Evolutionary conservation across 2,329 filamentous ascomycete genomes (phyloP).

Genomic region (Penicillium psychrosexuale): DNA sequence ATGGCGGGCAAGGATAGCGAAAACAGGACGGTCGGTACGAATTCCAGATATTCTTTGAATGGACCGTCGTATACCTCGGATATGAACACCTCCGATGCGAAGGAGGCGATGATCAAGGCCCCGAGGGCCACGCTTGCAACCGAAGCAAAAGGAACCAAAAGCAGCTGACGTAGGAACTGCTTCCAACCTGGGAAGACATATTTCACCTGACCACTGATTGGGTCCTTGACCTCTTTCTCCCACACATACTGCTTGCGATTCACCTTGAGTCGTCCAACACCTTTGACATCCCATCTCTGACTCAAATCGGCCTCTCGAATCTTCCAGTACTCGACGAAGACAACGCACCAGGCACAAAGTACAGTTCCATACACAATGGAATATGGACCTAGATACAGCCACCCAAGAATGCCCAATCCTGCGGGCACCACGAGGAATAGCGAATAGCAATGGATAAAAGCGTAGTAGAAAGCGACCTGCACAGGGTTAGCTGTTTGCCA

Average conservation of each 20-base stretch:
- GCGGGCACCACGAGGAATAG: slow-evolving; percentile 80
- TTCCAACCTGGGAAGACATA: slow-evolving; percentile 73
- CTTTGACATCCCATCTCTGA: slow-evolving; percentile 83
- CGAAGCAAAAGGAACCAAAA: slow-evolving; percentile 82
- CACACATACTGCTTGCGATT: slow-evolving; percentile 74
- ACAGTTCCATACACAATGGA: slow-evolving; percentile 75
- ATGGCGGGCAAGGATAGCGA: slow-evolving; percentile 77
- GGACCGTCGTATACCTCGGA: slow-evolving; percentile 89
- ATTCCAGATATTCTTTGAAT: slow-evolving; percentile 77
- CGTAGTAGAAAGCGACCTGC: slow-evolving; percentile 88
- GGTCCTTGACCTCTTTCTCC: slow-evolving; percentile 73
- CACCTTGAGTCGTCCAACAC: slow-evolving; percentile 76
- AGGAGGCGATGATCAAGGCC: slow-evolving; percentile 77
- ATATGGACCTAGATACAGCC: slow-evolving; percentile 80
- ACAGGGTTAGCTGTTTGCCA: not conserved
- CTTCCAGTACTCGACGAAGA: slow-evolving; percentile 96
- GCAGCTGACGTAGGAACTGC: slow-evolving; percentile 70
- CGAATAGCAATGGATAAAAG: slow-evolving; percentile 89
- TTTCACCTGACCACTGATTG: slow-evolving; percentile 74
- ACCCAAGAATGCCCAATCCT: slow-evolving; percentile 70
- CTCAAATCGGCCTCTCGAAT: slow-evolving; percentile 83
- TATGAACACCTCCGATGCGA: slow-evolving; percentile 93
- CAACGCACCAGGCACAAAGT: slow-evolving; percentile 79
- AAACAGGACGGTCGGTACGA: slow-evolving; percentile 85
- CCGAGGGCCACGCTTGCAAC: slow-evolving; percentile 70